Evolutionary conservation across 163 green algal genomes (phyloP).

Genomic region (Scenedesmus sp.): DNA sequence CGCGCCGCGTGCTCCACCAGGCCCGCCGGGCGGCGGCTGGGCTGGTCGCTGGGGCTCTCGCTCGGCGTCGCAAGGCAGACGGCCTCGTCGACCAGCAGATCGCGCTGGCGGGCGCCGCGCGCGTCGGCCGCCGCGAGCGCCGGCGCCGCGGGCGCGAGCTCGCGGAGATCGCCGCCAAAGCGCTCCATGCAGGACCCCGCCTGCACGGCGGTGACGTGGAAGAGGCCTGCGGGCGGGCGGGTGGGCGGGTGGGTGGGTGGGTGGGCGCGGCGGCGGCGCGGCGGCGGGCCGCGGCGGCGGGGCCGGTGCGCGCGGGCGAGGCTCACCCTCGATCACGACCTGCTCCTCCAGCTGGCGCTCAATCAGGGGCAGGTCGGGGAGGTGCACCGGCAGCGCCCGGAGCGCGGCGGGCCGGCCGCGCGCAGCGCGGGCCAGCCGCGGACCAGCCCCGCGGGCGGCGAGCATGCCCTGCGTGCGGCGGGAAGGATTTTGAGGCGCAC

Average conservation of each 20-base stretch:
- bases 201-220: conserved; percentile 26
- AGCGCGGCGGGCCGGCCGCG: too few relatives aligned
- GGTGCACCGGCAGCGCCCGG: too few relatives aligned
- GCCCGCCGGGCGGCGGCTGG: not conserved
- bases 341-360: conserved; percentile 1
- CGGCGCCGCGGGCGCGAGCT: not conserved
- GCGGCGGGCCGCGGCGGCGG: too few relatives aligned
- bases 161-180: conserved; percentile 8
- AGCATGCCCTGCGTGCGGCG: too few relatives aligned
- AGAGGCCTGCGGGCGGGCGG: not conserved
- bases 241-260: not conserved
- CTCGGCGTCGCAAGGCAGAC: conserved; percentile 24
- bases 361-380: not conserved
- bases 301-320: too few relatives aligned
- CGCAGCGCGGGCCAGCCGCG: too few relatives aligned
- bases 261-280: not conserved
- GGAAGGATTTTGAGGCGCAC: too few relatives aligned
- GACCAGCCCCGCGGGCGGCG: too few relatives aligned
- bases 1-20: not conserved
- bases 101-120: not conserved
- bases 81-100: conserved; percentile 1
- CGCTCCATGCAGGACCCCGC: conserved; percentile 32
- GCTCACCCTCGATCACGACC: conserved; percentile 9
- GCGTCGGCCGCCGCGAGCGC: not conserved
- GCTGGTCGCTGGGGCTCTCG: not conserved